These are phyloP conservation scores for Eucalyptus virginea DNA, from an alignment of 345 rosid species.

Conservation along the genomic window DNA sequence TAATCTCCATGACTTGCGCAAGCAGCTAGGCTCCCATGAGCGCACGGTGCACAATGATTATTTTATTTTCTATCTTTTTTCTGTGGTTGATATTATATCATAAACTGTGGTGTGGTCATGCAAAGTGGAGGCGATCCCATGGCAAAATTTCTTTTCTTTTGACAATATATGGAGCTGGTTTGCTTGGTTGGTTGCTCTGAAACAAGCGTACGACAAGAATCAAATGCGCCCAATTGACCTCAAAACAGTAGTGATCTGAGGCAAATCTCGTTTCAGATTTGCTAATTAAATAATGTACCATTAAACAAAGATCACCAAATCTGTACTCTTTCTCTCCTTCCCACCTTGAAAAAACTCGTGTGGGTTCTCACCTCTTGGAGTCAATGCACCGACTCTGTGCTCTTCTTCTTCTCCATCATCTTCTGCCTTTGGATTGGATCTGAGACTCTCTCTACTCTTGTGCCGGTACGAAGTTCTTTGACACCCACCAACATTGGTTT, in stretches of 20 bases:
- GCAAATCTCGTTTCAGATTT: neutral
- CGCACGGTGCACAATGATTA: neutral
- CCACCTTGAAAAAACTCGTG: neutral
- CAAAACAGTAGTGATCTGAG: neutral
- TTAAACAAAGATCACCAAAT: neutral
- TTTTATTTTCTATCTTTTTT: neutral
- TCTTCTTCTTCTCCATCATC: neutral
- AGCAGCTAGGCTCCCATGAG: neutral
- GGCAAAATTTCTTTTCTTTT: neutral
- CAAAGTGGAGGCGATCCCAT: neutral
- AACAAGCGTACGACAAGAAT: constrained; percentile 5
- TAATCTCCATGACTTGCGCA: neutral
- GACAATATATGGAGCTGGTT: neutral
- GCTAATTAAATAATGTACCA: neutral
- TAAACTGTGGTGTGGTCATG: neutral
- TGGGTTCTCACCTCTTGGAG: neutral
- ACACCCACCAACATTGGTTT: neutral
- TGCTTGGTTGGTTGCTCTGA: neutral
- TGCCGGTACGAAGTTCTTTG: neutral
- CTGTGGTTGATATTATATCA: neutral
- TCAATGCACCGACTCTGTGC: constrained; percentile 24
- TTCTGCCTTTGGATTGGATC: neutral
- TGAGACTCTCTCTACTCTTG: neutral
- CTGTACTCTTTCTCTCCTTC: neutral
- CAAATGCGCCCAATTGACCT: neutral